These are phyloP conservation scores for Nicotiana benthamiana DNA, from an alignment of 257 asterid genomes.

Conservation along the genomic window DNA sequence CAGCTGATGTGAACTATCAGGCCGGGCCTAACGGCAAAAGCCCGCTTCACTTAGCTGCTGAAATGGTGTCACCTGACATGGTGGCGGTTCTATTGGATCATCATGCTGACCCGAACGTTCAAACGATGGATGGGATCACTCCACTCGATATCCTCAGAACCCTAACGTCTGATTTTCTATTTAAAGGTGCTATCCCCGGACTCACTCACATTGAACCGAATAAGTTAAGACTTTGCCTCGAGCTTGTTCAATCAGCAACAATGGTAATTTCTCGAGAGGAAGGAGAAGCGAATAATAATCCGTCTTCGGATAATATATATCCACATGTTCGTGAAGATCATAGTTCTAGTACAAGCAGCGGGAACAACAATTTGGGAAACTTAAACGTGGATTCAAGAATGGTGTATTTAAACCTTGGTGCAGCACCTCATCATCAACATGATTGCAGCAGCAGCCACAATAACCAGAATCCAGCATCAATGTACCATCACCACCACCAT, in stretches of 20 bases:
- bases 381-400: conserved; percentile 61
- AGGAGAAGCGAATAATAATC: conserved; percentile 36
- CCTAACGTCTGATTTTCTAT: conserved; percentile 86
- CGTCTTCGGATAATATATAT: conserved; percentile 30
- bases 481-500: conserved; percentile 45
- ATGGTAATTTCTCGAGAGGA: conserved; percentile 89
- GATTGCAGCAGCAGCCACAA: conserved; percentile 29
- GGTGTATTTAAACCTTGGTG: conserved; percentile 75
- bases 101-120: conserved; percentile 82
- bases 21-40: conserved; percentile 76
- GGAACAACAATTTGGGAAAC: conserved; percentile 18
- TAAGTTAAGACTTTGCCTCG: conserved; percentile 75
- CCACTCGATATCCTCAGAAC: conserved; percentile 77
- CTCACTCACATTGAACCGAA: conserved; percentile 77
- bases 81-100: conserved; percentile 93
- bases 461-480: conserved; percentile 36
- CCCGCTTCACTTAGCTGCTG: conserved; percentile 83
- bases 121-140: conserved; percentile 67
- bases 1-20: conserved; percentile 82
- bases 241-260: conserved; percentile 88
- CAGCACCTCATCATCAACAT: conserved; percentile 12
- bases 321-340: conserved; percentile 51
- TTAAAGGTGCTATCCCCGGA: conserved; percentile 91
- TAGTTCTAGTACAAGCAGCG: conserved; percentile 31
- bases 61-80: conserved; percentile 98